Percentiles rank a stretch among this genome's conserved stretches.
Conservation (phyloP, 2,329 filamentous ascomycete genomes). For the Colletotrichum tamarilloi region DNA sequence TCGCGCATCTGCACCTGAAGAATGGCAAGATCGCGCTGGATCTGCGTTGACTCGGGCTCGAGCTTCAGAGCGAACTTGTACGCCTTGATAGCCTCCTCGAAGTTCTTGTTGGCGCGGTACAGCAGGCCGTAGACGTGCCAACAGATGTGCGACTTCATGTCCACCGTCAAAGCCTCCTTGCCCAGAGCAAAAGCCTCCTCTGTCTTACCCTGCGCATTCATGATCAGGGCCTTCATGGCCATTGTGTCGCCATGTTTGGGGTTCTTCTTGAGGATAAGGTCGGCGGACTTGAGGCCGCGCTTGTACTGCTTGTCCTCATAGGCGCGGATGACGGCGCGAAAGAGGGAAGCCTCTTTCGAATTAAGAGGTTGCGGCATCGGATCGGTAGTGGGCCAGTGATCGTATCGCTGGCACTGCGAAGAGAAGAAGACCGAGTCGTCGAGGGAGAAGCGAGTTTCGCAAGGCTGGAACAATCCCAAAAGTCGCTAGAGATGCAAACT, state of each 20-base stretch:
- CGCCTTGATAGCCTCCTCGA: conserved; percentile 98
- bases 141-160: conserved; percentile 99
- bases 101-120: conserved; percentile 95
- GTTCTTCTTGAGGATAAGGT: conserved; percentile 95
- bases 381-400: conserved; percentile 36
- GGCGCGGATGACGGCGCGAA: conserved; percentile 92
- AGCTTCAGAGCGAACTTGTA: conserved; percentile 95
- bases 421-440: not conserved
- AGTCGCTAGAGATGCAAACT: conserved; percentile 14
- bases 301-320: conserved; percentile 99
- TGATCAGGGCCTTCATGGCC: conserved; percentile 98
- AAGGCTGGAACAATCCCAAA: not conserved
- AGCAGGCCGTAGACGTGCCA: conserved; percentile 99
- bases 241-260: conserved; percentile 98
- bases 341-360: conserved; percentile 93
- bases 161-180: conserved; percentile 90
- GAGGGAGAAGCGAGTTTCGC: not conserved
- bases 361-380: conserved; percentile 78
- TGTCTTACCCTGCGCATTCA: conserved; percentile 91
- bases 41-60: conserved; percentile 94
- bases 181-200: conserved; percentile 95
- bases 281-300: conserved; percentile 89
- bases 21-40: conserved; percentile 91
- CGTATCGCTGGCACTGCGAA: conserved; percentile 19
- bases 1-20: conserved; percentile 97